Evolutionary conservation across 2,329 filamentous ascomycete genomes (phyloP).

Genomic region (Ophiostoma sp.): DNA sequence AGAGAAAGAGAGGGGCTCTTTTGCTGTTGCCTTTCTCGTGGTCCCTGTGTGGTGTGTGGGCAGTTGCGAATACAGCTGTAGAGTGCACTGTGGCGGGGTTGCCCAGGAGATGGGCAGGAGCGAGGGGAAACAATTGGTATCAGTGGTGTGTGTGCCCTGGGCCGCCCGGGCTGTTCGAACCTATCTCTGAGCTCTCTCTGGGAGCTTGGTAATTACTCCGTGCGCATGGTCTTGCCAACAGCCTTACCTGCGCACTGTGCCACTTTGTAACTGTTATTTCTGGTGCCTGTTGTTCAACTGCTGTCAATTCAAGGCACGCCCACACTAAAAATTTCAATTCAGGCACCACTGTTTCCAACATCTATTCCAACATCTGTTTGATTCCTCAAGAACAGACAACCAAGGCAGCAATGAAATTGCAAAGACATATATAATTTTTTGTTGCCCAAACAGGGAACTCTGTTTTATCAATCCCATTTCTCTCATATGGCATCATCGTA

Average conservation of each 20-base stretch:
- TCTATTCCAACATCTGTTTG: neutral
- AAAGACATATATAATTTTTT: neutral
- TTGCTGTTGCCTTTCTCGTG: neutral
- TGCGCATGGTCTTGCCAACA: neutral
- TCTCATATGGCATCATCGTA: neutral
- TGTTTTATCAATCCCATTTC: neutral
- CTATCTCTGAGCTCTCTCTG: neutral
- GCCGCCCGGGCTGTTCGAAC: neutral
- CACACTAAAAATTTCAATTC: neutral
- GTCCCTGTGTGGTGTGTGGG: neutral
- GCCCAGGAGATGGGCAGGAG: constrained; percentile 26
- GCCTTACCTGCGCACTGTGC: constrained; percentile 19
- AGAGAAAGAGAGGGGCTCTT: neutral
- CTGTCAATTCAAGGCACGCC: neutral
- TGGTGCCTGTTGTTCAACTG: neutral
- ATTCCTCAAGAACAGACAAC: neutral
- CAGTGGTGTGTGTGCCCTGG: neutral
- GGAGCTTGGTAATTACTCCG: neutral
- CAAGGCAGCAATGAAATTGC: constrained; percentile 6
- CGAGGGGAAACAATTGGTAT: neutral
- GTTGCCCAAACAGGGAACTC: neutral
- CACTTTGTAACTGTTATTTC: neutral
- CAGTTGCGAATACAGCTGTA: neutral
- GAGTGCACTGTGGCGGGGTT: constrained; percentile 24
- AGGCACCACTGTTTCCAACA: neutral